Conservation (phyloP, 345 rosid species). For the Carallia pectinifolia region DNA sequence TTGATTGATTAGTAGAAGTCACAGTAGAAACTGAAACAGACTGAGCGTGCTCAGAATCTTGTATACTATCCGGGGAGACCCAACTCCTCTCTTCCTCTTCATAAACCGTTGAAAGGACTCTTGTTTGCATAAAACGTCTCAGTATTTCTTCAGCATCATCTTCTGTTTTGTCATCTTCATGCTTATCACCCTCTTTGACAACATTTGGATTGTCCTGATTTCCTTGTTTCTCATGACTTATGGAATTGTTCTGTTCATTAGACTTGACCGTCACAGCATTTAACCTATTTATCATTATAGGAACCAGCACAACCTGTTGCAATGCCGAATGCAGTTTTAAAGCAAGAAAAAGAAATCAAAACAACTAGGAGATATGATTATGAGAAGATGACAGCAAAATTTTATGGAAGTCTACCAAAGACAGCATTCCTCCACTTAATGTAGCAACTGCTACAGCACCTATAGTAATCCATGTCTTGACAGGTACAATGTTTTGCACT, state of each 20-base stretch:
- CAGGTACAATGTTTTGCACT: slow-evolving; percentile 7
- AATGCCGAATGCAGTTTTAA: neutral
- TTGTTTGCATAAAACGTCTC: slow-evolving; percentile 35
- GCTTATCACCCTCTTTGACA: neutral
- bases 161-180: slow-evolving; percentile 5
- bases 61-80: slow-evolving; percentile 8
- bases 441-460: slow-evolving; percentile 24
- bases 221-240: slow-evolving; percentile 3
- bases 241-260: slow-evolving; percentile 9
- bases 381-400: neutral
- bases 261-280: slow-evolving; percentile 5
- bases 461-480: slow-evolving; percentile 18
- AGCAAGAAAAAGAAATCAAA: too few species aligned
- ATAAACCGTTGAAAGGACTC: slow-evolving; percentile 29
- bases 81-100: slow-evolving; percentile 36
- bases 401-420: slow-evolving; percentile 22
- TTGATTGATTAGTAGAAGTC: slow-evolving; percentile 8
- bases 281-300: slow-evolving; percentile 19
- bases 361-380: too few species aligned
- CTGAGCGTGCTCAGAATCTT: slow-evolving; percentile 13
- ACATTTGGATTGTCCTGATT: slow-evolving; percentile 8
- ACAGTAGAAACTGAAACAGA: neutral
- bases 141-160: slow-evolving; percentile 19
- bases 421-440: slow-evolving; percentile 21
- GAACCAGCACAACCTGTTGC: slow-evolving; percentile 23